Evolutionary conservation across 345 rosid species (phyloP), one percentile per base, ranked within the genome.

Genomic region (Gossypium turneri): DNA sequence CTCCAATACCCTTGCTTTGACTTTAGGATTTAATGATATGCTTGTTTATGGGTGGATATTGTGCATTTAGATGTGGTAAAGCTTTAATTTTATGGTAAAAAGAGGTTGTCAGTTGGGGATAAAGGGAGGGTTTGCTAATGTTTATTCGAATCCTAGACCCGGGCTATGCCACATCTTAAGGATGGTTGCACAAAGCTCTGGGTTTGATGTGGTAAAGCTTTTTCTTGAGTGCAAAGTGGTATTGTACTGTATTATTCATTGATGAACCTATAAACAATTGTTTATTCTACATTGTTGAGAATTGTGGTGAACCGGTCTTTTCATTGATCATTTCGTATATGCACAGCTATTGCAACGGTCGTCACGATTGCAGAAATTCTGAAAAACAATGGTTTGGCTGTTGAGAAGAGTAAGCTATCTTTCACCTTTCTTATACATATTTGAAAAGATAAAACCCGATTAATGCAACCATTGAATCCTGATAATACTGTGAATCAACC

Each of bases 301-400:
- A 34, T 24, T 69, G 41, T 1, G 12, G 12, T 16, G 13, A 12
- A 47, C 62, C 16, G 9, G 9, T 63, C 15, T 22, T 41, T 51
- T 22, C 13, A 3, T 66, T 71, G 74, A 19, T 53, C 58, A 8
- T 56, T 22, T 53, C 16, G 6, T 50, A 9, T 79, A 45, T 86
- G 86, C 90, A 34, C 41, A 92, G 96, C 98, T 75, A 92, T 90
- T 72, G 92, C 93, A 12, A 94, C 95, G 0, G 97, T 87, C 55
- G 96, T 94, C 63, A 92, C 96, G 1, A 81, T 94, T 64, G 90
- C 96, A 12, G 97, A 90, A 78, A 94, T 94, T 72, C 86, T 94
- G 61, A 94, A 94, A 84, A 94, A 92, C 83, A 88, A 84, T 79
- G 97, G 94, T 70, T 85, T 91, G 81, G 98, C 97, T 75, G 87